Evolutionary conservation across 2,329 filamentous ascomycete species (phyloP), one percentile per base, ranked within the genome.

Genomic region (Stagonosporopsis tanaceti): DNA sequence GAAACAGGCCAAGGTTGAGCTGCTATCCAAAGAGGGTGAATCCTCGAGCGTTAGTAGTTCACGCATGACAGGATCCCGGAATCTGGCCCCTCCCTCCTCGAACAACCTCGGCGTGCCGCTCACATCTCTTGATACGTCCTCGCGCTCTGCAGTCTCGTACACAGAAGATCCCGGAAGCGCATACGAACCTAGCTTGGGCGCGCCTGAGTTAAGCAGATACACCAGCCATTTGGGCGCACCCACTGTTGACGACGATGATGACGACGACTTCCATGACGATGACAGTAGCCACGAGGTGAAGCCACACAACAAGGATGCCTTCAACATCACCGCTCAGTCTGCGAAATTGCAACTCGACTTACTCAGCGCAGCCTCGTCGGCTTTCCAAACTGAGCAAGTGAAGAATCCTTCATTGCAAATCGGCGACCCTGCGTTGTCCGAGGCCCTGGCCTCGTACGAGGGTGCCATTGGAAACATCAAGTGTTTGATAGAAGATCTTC

Each of bases 281-380:
- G 89, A 86, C 34, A 96, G 92, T 68, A 89, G 89, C 50, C 89
- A 86, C 56, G 91, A 96, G 61, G 80, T 88, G 32, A 87, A 81
- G 30, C 85, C 89, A 1, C 87, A 88, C 32, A 93, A 87, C 70
- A 96, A 96, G 72, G 95, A 99, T 74, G 93, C 95, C 1, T 93
- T 98, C 77, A 94, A 94, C 74, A 98, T 99, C 70, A 97, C 94
- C 3, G 95, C 95, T 0, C 94, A 98, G 75, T 98, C 95, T 14
- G 93, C 93, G 11, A 94, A 91, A 73, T 79, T 98, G 30, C 95
- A 99, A 76, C 85, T 99, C 5, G 94, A 98, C 71, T 89, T 97
- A 39, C 86, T 99, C 65, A 88, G 90, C 6, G 89, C 91, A 66
- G 92, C 99, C 25, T 92, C 93, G 55, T 81, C 87, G n/a, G 93